Conservation (phyloP, 2,329 filamentous ascomycete genomes). For the Clonostachys sp. region DNA sequence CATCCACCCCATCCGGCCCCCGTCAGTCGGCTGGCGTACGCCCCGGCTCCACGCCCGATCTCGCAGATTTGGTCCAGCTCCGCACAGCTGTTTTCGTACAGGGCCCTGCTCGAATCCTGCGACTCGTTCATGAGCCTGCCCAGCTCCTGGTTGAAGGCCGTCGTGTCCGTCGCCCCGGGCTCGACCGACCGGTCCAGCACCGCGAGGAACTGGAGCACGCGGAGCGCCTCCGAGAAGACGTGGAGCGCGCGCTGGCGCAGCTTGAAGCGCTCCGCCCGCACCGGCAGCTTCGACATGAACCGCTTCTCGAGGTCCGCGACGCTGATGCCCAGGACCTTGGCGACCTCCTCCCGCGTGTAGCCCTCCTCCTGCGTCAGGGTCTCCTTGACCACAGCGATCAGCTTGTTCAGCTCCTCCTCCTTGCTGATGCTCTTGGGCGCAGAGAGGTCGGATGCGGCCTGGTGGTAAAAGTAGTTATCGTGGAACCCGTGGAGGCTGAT, state of each 20-base stretch:
- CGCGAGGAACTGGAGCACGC: conserved; percentile 78
- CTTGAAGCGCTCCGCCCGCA: conserved; percentile 83
- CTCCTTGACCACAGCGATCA: conserved; percentile 65
- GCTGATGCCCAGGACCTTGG: conserved; percentile 62
- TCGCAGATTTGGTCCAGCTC: conserved; percentile 87
- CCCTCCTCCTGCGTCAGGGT: conserved; percentile 76
- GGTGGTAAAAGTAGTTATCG: conserved; percentile 66
- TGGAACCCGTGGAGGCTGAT: conserved; percentile 85
- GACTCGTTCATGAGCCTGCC: conserved; percentile 86
- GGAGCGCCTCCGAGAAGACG: conserved; percentile 83
- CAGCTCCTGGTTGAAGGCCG: conserved; percentile 60
- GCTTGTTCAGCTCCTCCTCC: conserved; percentile 65
- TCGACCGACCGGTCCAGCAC: conserved; percentile 57
- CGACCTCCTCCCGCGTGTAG: conserved; percentile 85
- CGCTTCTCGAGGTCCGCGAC: conserved; percentile 68
- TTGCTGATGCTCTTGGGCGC: conserved; percentile 37
- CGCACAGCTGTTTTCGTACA: conserved; percentile 88
- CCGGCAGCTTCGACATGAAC: conserved; percentile 85
- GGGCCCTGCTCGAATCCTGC: conserved; percentile 78
- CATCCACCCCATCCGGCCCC: conserved; percentile 97
- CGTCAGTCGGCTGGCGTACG: conserved; percentile 81
- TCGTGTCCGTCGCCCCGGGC: conserved; percentile 43
- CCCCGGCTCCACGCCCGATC: conserved; percentile 73
- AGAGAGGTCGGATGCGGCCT: conserved; percentile 27
- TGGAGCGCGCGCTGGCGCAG: conserved; percentile 84